Evolutionary conservation across 352 stramenopile species (phyloP), one percentile per base, ranked within the genome.

Genomic region (Aphanomyces euteiches): DNA sequence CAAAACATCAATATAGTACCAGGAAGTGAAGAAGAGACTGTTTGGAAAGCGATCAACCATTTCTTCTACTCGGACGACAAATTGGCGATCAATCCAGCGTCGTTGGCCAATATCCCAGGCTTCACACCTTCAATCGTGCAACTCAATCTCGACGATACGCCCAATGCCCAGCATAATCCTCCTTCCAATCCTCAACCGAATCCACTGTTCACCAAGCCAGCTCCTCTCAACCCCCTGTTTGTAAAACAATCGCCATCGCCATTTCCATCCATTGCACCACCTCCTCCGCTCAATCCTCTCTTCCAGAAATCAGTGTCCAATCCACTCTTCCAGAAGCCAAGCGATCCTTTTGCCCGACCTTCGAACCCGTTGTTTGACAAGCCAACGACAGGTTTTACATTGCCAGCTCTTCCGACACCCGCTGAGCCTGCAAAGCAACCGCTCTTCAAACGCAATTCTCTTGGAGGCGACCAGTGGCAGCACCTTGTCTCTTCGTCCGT

Each of bases 391-490:
- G 54, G 54, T 21, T 13, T 63, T 37, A 64, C 50, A 38, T 66
- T 53, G 34, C 63, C 64, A 15, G 65, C 72, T 5, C 71, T 64
- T 1, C 73, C 57, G 0, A 69, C 66, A 1, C 59, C 67, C 64
- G 60, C 56, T 5, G n/a, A 39, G 8, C 38, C 39, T 4, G 19
- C 12, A 64, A n/a, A 53, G 28, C 10, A 58, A 10, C 21, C 54
- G 19, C 39, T 69, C 45, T 41, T 68, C 71, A 5, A 69, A 15
- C 61, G 41, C 36, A 8, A 39, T 58, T 79, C 81, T 8, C 50
- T 87, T 6, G 88, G 88, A 58, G 88, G 73, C 70, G 77, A 87
- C 59, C 74, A 90, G 43, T 92, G 82, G 84, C 87, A 82, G 48
- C 76, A 90, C 36, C 67, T 92, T 13, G 74, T 92, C 3, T 78